Conservation (phyloP, 2,329 filamentous ascomycete genomes). For the Cercospora brassicicola region DNA sequence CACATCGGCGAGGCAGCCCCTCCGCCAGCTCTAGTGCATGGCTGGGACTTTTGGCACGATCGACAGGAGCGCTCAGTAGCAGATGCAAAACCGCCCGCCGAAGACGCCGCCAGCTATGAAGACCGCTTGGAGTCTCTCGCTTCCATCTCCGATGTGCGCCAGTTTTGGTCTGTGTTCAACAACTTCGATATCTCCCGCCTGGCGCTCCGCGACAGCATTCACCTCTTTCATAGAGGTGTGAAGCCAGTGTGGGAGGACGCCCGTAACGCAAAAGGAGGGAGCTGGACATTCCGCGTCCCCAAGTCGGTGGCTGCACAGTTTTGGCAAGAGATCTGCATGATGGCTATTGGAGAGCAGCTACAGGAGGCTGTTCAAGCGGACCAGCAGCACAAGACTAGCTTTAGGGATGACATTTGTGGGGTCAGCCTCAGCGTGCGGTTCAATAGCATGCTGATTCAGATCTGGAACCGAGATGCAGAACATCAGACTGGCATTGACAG, state of each 20-base stretch:
- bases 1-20: conserved; percentile 39
- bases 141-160: conserved; percentile 49
- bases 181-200: conserved; percentile 76
- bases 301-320: conserved; percentile 71
- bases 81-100: conserved; percentile 22
- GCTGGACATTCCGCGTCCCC: conserved; percentile 88
- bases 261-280: conserved; percentile 79
- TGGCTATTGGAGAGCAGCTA: conserved; percentile 80
- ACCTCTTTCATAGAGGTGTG: conserved; percentile 79
- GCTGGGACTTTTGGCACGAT: conserved; percentile 57
- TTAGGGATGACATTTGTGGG: conserved; percentile 81
- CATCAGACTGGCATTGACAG: conserved; percentile 76
- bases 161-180: conserved; percentile 57
- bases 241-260: conserved; percentile 84
- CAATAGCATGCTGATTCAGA: conserved; percentile 81
- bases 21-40: conserved; percentile 54
- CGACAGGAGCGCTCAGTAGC: conserved; percentile 41
- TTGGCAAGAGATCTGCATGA: conserved; percentile 77
- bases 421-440: conserved; percentile 84
- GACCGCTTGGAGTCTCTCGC: conserved; percentile 50
- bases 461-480: conserved; percentile 88
- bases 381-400: conserved; percentile 48
- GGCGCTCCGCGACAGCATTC: conserved; percentile 65
- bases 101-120: conserved; percentile 42
- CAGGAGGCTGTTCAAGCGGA: conserved; percentile 66